Percentiles rank a stretch among this genome's conserved stretches.
Evolutionary conservation across 2,329 filamentous ascomycete species (phyloP).

Genomic region (Cryphonectria carpinicola): DNA sequence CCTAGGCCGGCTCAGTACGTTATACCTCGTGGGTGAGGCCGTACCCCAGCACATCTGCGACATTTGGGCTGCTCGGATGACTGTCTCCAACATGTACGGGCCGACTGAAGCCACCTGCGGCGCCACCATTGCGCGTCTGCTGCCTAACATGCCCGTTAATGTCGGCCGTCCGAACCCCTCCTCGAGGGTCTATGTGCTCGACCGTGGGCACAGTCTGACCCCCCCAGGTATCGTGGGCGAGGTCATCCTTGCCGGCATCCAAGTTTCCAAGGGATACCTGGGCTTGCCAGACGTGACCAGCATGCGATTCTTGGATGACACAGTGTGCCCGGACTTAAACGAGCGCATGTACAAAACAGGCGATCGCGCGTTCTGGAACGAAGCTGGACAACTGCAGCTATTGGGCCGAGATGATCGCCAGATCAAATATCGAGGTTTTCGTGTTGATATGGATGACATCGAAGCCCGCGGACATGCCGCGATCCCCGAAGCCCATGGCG

Average conservation of each 20-base stretch:
- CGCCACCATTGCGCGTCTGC: slow-evolving; percentile 2
- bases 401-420: neutral
- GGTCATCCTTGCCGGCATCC: neutral
- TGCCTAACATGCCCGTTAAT: neutral
- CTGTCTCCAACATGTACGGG: slow-evolving; percentile 15
- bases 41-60: slow-evolving; percentile 2
- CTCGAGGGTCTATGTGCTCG: neutral
- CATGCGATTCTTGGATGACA: neutral
- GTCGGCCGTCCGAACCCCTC: neutral
- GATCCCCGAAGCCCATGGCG: neutral
- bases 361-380: neutral
- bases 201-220: neutral
- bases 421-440: neutral
- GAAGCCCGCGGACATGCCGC: neutral
- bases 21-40: slow-evolving; percentile 7
- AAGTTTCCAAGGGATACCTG: neutral
- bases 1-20: neutral
- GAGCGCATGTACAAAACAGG: neutral
- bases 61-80: neutral
- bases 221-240: neutral
- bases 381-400: neutral
- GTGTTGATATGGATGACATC: neutral
- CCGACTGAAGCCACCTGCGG: slow-evolving; percentile 11
- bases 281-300: neutral
- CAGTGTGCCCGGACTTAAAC: neutral